These are phyloP conservation scores for Dalbergia cochinchinensis DNA, from an alignment of 306 rosid species.

Conservation along the genomic window DNA sequence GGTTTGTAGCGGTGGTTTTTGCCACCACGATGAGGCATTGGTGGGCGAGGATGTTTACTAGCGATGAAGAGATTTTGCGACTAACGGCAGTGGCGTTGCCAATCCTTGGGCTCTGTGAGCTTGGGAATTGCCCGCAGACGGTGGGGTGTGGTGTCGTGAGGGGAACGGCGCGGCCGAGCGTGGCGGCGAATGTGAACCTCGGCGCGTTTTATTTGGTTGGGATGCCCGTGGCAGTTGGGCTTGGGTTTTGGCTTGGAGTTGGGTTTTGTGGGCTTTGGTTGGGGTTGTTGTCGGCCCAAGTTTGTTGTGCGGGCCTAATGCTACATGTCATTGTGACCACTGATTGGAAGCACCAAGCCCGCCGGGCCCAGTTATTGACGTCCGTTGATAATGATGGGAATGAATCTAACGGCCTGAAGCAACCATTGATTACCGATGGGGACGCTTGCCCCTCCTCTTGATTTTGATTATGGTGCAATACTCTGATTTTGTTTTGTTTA, in stretches of 20 bases:
- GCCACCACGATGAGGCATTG: constrained; percentile 60
- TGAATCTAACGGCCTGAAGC: constrained; percentile 35
- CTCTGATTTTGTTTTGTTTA: constrained; percentile 20
- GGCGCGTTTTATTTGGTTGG: constrained; percentile 91
- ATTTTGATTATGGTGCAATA: constrained; percentile 14
- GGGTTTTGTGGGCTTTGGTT: constrained; percentile 95
- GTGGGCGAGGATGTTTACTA: constrained; percentile 83
- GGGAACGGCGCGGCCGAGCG: constrained; percentile 84
- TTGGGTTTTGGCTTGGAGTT: constrained; percentile 61
- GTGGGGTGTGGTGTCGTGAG: constrained; percentile 88
- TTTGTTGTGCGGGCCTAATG: constrained; percentile 88
- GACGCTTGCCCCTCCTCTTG: constrained; percentile 22
- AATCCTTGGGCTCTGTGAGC: constrained; percentile 88
- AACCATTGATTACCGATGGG: constrained; percentile 53
- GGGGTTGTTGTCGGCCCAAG: constrained; percentile 86
- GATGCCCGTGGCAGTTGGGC: constrained; percentile 90
- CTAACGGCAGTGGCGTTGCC: constrained; percentile 80
- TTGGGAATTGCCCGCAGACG: constrained; percentile 96
- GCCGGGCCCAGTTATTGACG: constrained; percentile 65
- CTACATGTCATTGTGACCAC: constrained; percentile 81
- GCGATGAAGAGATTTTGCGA: constrained; percentile 63
- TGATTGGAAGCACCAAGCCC: constrained; percentile 78
- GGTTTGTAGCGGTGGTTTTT: constrained; percentile 67
- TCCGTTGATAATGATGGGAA: constrained; percentile 2
- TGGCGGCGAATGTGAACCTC: constrained; percentile 85